Percentiles rank a stretch among this genome's conserved stretches.
These are phyloP conservation scores for Penicillium roqueforti DNA, from an alignment of 495 filamentous ascomycete genomes.

Conservation along the genomic window DNA sequence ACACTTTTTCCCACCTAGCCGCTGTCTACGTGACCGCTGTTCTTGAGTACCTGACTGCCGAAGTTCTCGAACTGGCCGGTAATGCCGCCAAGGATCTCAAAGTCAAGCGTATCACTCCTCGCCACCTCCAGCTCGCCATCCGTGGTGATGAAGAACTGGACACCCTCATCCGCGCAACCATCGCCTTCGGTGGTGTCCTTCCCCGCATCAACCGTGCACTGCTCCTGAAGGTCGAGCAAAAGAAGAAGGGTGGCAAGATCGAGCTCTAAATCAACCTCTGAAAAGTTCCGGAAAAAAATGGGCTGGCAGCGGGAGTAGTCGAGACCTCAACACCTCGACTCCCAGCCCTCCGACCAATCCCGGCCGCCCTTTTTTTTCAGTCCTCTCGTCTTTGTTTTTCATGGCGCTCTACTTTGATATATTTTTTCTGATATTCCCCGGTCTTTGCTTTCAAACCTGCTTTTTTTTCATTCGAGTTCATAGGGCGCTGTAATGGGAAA, in stretches of 20 bases:
- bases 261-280: slow-evolving; percentile 32
- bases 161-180: slow-evolving; percentile 94
- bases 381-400: slow-evolving; percentile 20
- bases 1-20: slow-evolving; percentile 43
- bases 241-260: slow-evolving; percentile 83
- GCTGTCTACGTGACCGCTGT: slow-evolving; percentile 98
- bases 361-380: slow-evolving; percentile 9
- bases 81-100: slow-evolving; percentile 99
- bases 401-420: slow-evolving; percentile 30
- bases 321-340: not conserved
- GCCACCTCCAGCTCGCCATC: slow-evolving; percentile 96
- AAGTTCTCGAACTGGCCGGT: slow-evolving; percentile 96
- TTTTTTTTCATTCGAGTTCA: slow-evolving; percentile 28
- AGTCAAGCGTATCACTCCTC: slow-evolving; percentile 99
- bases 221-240: slow-evolving; percentile 97
- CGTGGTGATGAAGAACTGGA: slow-evolving; percentile 98
- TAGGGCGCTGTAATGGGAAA: slow-evolving; percentile 48
- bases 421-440: slow-evolving; percentile 30
- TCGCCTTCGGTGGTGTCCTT: slow-evolving; percentile 96
- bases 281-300: slow-evolving; percentile 8
- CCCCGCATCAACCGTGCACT: slow-evolving; percentile 98
- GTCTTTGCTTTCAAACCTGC: slow-evolving; percentile 20
- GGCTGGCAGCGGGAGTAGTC: slow-evolving; percentile 1
- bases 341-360: slow-evolving; percentile 2
- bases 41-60: slow-evolving; percentile 95